phyloP scores from a whole-genome alignment of 1,284 basidiomycete species.

The Coniferiporia weirii region DNA sequence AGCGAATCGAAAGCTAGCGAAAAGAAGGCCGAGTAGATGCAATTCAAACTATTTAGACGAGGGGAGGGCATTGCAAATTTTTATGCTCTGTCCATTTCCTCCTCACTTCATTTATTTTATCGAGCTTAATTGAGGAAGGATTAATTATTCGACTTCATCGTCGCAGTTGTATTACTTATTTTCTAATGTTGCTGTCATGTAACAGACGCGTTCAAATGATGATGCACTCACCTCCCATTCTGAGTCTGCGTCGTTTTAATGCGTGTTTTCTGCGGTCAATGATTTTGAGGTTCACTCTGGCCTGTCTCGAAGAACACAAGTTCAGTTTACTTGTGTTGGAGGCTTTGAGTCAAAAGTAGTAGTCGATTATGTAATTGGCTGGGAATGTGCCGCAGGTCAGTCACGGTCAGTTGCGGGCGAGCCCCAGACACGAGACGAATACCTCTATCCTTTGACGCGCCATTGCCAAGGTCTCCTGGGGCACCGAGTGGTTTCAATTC shows the following conservation, averaged over 20 bases:
- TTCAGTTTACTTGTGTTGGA: too few species aligned
- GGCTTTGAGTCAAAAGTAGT: too few species aligned
- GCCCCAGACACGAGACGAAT: too few species aligned
- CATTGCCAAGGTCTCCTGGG: too few species aligned
- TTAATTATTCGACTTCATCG: neutral
- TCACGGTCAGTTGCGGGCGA: too few species aligned
- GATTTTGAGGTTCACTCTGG: too few species aligned
- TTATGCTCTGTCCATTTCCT: neutral
- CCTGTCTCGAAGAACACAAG: too few species aligned
- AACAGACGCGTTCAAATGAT: neutral
- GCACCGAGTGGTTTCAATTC: too few species aligned
- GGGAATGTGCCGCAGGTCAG: too few species aligned
- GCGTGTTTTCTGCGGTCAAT: too few species aligned
- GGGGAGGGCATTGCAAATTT: neutral
- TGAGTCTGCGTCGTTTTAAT: neutral
- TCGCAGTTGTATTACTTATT: conserved; percentile 4
- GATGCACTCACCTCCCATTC: neutral
- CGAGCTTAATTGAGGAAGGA: neutral
- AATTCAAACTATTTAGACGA: neutral
- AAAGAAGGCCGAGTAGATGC: conserved; percentile 7
- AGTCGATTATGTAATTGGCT: too few species aligned
- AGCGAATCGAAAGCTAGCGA: neutral
- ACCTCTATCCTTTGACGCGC: too few species aligned
- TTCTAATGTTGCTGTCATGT: neutral
- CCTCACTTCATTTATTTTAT: neutral